Evolutionary conservation across 257 asterid genomes (phyloP).

Genomic region (Catharanthus roseus): DNA sequence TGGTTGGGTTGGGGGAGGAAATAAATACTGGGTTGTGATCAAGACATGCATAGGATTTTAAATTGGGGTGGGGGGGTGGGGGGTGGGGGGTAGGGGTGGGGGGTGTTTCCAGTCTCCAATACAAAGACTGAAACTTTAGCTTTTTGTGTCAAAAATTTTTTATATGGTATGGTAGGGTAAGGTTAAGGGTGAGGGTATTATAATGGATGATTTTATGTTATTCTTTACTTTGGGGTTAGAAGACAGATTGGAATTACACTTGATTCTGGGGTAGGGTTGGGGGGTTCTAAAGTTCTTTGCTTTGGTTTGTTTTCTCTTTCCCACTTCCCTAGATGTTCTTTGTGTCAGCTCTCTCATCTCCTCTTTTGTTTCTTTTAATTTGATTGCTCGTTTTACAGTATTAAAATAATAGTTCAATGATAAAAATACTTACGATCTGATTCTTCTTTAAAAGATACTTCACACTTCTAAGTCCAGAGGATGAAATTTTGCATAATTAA

Average conservation of each 20-base stretch:
- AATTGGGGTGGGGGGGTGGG: constrained; percentile 26
- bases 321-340: constrained; percentile 85
- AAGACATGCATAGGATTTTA: constrained; percentile 36
- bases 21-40: constrained; percentile 64
- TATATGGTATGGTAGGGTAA: constrained; percentile 14
- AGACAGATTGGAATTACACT: constrained; percentile 57
- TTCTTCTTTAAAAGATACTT: no score
- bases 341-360: constrained; percentile 33
- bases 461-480: no score
- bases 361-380: constrained; percentile 6
- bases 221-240: constrained; percentile 45
- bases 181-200: no score
- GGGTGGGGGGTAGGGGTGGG: constrained; percentile 10
- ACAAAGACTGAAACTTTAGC: constrained; percentile 64
- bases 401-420: no score
- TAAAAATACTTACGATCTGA: no score
- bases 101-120: constrained; percentile 73
- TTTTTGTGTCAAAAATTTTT: constrained; percentile 40
- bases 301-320: constrained; percentile 68
- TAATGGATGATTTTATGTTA: constrained; percentile 28
- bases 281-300: constrained; percentile 54
- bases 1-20: constrained; percentile 56
- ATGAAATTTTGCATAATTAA: no score
- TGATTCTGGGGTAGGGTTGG: no score
- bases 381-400: constrained; percentile 18